A percentile compares a stretch with the other conserved stretches of the same genome.
Evolutionary conservation across 1,139 yeast species (phyloP).

Genomic region (Nakaseomyces sp.): DNA sequence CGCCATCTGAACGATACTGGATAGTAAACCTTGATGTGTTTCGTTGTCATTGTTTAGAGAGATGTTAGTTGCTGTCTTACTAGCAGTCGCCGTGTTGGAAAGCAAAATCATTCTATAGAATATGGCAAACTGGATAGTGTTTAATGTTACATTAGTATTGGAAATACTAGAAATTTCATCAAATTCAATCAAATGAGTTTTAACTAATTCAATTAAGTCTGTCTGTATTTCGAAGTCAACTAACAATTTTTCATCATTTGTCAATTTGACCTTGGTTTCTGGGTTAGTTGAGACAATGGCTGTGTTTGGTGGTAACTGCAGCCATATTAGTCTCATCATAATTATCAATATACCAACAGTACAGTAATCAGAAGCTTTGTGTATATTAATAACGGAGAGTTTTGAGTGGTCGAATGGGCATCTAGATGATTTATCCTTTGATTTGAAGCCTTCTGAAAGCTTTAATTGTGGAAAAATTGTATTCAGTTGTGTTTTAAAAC

Average conservation of each 20-base stretch:
- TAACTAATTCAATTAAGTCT: constrained; percentile 23
- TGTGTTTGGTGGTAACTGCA: constrained; percentile 38
- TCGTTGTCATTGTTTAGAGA: constrained; percentile 36
- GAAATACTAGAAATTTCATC: constrained; percentile 30
- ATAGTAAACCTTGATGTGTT: constrained; percentile 38
- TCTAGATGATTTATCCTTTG: constrained; percentile 5
- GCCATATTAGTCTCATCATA: constrained; percentile 42
- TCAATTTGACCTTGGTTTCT: constrained; percentile 21
- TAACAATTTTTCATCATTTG: constrained; percentile 23
- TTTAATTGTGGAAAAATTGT: constrained; percentile 15
- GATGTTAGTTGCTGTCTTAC: constrained; percentile 12
- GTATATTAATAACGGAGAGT: constrained; percentile 12
- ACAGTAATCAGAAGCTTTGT: constrained; percentile 27
- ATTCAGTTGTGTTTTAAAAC: constrained; percentile 27
- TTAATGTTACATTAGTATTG: constrained; percentile 29
- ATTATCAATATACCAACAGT: constrained; percentile 39
- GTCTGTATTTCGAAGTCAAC: constrained; percentile 24
- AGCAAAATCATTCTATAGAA: constrained; percentile 40
- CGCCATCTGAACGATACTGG: constrained; percentile 45
- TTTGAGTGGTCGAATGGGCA: constrained; percentile 8
- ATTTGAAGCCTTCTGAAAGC: constrained; percentile 2
- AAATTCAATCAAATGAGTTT: constrained; percentile 26
- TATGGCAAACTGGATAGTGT: constrained; percentile 44
- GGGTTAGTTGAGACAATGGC: constrained; percentile 27
- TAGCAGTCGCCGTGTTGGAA: constrained; percentile 35